Evolutionary conservation across 768 basidiomycete species (phyloP), one percentile per base, ranked within the genome.

Genomic region (Lactarius vividus): DNA sequence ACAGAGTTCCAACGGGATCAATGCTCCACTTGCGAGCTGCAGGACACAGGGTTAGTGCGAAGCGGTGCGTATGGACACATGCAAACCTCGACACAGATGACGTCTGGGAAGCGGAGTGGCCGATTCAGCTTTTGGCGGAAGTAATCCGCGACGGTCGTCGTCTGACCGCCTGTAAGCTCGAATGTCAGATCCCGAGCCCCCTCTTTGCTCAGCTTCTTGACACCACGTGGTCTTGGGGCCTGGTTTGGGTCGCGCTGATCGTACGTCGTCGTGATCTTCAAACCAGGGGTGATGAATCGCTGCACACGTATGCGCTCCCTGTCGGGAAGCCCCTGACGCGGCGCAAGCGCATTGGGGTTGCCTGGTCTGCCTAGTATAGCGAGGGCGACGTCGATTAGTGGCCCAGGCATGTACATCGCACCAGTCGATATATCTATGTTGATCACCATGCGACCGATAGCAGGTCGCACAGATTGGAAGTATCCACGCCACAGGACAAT

Each of bases 361-460:
- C 61, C 42, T 2, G 72, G 72, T 40, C 63, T 75, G 0, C 76
- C 78, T 15, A 90, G 72, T 71, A 84, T 84, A 4, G 85, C 85
- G 4, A 88, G 74, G 65, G 86, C 86, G 0, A 92, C 75, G 2
- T 78, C 74, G 62, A 89, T 76, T 1, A 93, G 78, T 0, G 79
- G 72, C 0, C 92, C 91, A 0, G 82, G 75, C 70, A 84, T 84
- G 73, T 88, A 92, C 87, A 93, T 89, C 33, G 86, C 82, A 0
- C 87, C 91, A 0, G 91, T 89, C 0, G 87, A 85, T 56, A 91
- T 89, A 67, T 93, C 91, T 68, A 93, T 81, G 64, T 92, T 93
- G 69, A 92, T 78, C 29, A 91, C 74, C 71, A 93, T 82, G 0
- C 78, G 77, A 0, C 85, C 85, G 20, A 86, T 80, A 0, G 83